These are phyloP conservation scores for Vaccinium myrtillus DNA, from an alignment of 148 eudicot species.

Conservation along the genomic window DNA sequence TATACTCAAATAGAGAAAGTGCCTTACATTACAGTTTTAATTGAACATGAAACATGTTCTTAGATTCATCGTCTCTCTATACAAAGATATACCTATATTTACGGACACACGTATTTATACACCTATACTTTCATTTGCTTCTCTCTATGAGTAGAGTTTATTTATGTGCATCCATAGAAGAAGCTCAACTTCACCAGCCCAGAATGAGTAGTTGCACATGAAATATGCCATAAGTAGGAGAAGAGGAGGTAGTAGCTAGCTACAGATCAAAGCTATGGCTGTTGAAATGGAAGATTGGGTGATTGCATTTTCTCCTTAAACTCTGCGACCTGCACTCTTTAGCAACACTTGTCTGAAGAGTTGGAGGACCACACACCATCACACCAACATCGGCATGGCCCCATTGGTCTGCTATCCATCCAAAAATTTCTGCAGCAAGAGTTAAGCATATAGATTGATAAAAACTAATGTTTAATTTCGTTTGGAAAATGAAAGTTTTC, in stretches of 20 bases:
- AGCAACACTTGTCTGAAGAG: conserved; percentile 74
- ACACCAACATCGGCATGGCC: conserved; percentile 80
- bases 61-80: not conserved
- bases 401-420: conserved; percentile 46
- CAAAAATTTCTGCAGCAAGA: conserved; percentile 61
- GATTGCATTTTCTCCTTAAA: conserved; percentile 41
- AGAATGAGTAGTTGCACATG: not conserved
- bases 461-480: not conserved
- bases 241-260: not conserved
- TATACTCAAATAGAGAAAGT: not conserved
- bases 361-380: conserved; percentile 79
- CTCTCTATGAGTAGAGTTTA: not conserved
- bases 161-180: conserved; percentile 1
- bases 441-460: not conserved
- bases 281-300: conserved; percentile 78
- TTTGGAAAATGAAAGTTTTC: not conserved
- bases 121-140: not conserved
- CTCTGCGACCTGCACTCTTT: conserved; percentile 64
- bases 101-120: not conserved
- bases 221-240: not conserved
- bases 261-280: conserved; percentile 84
- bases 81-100: not conserved
- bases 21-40: not conserved
- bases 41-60: not conserved
- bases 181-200: not conserved